Evolutionary conservation across 2,329 filamentous ascomycete genomes (phyloP).

Genomic region (Ceratocystis smalleyi): DNA sequence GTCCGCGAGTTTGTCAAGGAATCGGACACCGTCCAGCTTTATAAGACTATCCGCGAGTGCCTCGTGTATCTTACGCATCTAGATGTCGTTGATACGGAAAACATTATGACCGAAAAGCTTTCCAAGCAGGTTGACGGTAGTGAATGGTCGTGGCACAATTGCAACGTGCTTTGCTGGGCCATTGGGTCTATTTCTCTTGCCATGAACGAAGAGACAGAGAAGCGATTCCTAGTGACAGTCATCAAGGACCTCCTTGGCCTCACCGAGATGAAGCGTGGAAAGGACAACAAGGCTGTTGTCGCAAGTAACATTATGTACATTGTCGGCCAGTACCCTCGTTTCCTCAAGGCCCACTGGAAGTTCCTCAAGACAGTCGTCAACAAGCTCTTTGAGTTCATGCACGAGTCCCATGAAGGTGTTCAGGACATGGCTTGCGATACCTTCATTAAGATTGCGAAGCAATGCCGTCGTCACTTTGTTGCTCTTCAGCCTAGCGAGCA

Average conservation of each 20-base stretch:
- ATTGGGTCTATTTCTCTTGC: conserved; percentile 96
- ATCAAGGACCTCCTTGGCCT: conserved; percentile 95
- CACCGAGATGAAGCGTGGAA: conserved; percentile 98
- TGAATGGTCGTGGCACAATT: conserved; percentile 99
- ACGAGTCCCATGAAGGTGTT: conserved; percentile 97
- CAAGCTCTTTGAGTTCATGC: conserved; percentile 99
- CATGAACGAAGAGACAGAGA: conserved; percentile 99
- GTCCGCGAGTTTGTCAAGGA: conserved; percentile 99
- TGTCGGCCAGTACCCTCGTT: conserved; percentile 94
- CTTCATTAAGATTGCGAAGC: conserved; percentile 98
- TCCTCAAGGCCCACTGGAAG: conserved; percentile 98
- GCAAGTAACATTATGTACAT: conserved; percentile 99
- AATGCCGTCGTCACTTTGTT: conserved; percentile 94
- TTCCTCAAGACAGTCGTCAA: conserved; percentile 99
- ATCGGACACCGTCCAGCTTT: conserved; percentile 95
- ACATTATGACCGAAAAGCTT: conserved; percentile 98
- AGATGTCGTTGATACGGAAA: conserved; percentile 92
- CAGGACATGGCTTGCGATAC: conserved; percentile 99
- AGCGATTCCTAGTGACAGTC: conserved; percentile 93
- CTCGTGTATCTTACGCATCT: conserved; percentile 93
- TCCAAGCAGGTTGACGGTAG: conserved; percentile 84
- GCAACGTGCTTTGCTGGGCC: conserved; percentile 98
- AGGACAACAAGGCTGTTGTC: conserved; percentile 98
- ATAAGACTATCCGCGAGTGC: conserved; percentile 97
- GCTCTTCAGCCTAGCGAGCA: conserved; percentile 84